phyloP scores from a whole-genome alignment of 2,329 filamentous ascomycete species.

The Nigrospora sphaerica region DNA sequence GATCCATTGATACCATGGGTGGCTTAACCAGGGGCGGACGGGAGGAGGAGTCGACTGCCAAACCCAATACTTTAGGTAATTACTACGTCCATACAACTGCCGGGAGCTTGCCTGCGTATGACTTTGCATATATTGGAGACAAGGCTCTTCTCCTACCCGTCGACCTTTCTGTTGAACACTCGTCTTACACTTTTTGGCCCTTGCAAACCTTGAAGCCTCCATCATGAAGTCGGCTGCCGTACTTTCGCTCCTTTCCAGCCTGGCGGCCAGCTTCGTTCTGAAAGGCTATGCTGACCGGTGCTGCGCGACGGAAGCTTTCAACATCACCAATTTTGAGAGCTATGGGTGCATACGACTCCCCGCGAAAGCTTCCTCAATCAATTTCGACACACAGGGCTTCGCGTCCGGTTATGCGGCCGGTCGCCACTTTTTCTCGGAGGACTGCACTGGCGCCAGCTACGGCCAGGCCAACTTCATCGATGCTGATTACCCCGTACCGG shows the following conservation, averaged over 20 bases:
- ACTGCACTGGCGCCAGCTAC: neutral
- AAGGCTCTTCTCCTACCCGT: too few species aligned
- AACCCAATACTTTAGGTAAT: too few species aligned
- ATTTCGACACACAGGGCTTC: neutral
- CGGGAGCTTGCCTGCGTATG: too few species aligned
- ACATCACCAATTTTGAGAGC: neutral
- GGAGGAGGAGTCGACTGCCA: too few species aligned
- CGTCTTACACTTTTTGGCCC: too few species aligned
- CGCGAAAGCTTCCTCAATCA: neutral
- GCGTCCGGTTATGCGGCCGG: neutral
- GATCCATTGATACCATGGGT: too few species aligned
- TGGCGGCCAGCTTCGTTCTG: neutral
- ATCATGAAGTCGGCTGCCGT: neutral
- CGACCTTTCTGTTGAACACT: too few species aligned
- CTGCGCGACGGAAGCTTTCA: neutral
- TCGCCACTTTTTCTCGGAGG: neutral
- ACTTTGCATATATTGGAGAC: too few species aligned
- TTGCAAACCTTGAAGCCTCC: too few species aligned
- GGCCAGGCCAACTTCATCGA: conserved; percentile 1
- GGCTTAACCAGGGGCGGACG: too few species aligned
- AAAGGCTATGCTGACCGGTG: neutral
- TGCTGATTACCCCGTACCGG: neutral
- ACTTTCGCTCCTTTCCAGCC: neutral
- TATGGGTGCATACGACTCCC: neutral
- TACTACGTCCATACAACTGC: too few species aligned